Conservation (phyloP, 371 early-diverging fungal genomes). For the Mortierella sp. region DNA sequence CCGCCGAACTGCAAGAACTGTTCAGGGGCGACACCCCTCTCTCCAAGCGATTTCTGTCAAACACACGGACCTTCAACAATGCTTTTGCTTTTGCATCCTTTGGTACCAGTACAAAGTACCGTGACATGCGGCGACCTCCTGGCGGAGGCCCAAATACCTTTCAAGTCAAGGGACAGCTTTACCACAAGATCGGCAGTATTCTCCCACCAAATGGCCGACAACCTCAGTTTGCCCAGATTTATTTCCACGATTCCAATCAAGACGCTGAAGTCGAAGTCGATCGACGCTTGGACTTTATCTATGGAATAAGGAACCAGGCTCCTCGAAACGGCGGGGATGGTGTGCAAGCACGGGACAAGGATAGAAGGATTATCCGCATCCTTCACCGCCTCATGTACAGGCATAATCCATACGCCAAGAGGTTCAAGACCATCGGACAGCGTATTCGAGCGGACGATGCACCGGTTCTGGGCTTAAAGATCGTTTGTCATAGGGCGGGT, state of each 20-base stretch:
- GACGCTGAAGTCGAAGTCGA: background rate
- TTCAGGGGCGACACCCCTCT: background rate
- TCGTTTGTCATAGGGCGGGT: background rate
- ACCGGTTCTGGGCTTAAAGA: background rate
- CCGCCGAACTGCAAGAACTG: background rate
- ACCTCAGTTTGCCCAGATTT: background rate
- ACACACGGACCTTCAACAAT: background rate
- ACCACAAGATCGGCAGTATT: background rate
- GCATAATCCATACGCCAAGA: background rate
- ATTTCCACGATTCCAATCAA: background rate
- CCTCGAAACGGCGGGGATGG: background rate
- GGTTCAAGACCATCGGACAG: background rate
- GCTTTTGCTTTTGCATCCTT: background rate
- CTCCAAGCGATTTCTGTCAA: background rate
- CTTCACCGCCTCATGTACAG: background rate
- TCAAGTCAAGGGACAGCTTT: constrained; percentile 12
- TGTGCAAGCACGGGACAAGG: background rate
- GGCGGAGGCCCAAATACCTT: background rate
- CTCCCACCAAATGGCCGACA: background rate
- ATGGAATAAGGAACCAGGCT: background rate
- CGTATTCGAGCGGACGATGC: background rate
- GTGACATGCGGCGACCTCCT: background rate
- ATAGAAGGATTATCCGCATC: background rate
- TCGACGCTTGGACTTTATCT: background rate
- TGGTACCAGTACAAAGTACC: background rate